These are phyloP conservation scores for Zygotorulaspora florentina DNA, from an alignment of 805 yeast species.

Conservation along the genomic window DNA sequence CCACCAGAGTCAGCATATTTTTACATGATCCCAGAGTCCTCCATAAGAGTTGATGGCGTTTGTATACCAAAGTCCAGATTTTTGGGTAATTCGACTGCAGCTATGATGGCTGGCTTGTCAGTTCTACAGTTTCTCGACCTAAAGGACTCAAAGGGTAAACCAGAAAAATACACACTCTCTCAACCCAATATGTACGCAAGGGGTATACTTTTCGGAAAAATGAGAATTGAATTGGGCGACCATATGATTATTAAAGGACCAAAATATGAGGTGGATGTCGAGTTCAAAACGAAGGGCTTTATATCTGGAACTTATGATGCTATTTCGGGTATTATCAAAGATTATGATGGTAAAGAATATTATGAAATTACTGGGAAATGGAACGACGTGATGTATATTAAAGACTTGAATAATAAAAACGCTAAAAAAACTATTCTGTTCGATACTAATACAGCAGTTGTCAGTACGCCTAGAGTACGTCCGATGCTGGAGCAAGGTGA, in stretches of 20 bases:
- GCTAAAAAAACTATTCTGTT: conserved; percentile 50
- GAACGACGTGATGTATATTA: conserved; percentile 80
- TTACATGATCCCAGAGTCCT: conserved; percentile 74
- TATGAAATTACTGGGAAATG: conserved; percentile 84
- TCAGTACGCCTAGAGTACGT: conserved; percentile 64
- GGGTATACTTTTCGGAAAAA: conserved; percentile 85
- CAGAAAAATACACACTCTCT: conserved; percentile 76
- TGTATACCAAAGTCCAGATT: conserved; percentile 84
- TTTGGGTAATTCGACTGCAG: conserved; percentile 94
- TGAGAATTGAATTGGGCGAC: conserved; percentile 90
- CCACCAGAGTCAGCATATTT: conserved; percentile 97
- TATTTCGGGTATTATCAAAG: conserved; percentile 68
- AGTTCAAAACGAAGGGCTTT: conserved; percentile 92
- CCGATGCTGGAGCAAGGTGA: conserved; percentile 76
- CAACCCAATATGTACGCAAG: conserved; percentile 96
- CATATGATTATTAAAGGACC: conserved; percentile 73
- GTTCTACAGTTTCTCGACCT: conserved; percentile 63
- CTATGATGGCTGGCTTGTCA: conserved; percentile 91
- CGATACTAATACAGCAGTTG: conserved; percentile 54
- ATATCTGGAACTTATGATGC: conserved; percentile 90
- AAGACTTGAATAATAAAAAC: conserved; percentile 43
- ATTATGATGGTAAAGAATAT: conserved; percentile 48
- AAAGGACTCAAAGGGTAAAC: conserved; percentile 41
- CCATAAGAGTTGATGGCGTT: conserved; percentile 84
- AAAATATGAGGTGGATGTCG: conserved; percentile 68